These are phyloP conservation scores for Graphilbum ipis-grandicollis DNA, from an alignment of 2,329 filamentous ascomycete species.

Conservation along the genomic window DNA sequence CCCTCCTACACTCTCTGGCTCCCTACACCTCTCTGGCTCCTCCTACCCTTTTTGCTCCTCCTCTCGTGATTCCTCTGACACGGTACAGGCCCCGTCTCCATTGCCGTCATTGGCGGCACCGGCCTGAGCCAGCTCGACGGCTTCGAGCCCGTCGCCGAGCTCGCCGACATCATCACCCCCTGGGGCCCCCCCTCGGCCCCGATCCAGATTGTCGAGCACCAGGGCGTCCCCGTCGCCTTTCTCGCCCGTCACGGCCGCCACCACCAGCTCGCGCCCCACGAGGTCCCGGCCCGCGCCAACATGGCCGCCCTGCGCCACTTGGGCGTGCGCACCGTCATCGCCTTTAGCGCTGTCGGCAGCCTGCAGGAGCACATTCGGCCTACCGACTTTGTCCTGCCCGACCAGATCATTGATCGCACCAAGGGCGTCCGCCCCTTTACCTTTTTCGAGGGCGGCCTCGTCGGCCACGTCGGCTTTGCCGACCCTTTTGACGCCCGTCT, in stretches of 20 bases:
- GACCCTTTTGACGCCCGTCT: slow-evolving; percentile 80
- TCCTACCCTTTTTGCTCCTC: too few relatives aligned
- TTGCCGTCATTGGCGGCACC: slow-evolving; percentile 86
- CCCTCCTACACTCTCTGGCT: not conserved
- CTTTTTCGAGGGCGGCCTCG: slow-evolving; percentile 84
- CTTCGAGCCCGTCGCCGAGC: slow-evolving; percentile 66
- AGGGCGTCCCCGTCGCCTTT: slow-evolving; percentile 72
- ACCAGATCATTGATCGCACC: slow-evolving; percentile 93
- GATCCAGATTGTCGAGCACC: slow-evolving; percentile 80
- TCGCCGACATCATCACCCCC: slow-evolving; percentile 65
- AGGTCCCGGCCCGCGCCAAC: slow-evolving; percentile 89
- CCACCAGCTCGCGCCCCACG: slow-evolving; percentile 83
- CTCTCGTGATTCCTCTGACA: not conserved
- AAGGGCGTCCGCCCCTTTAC: slow-evolving; percentile 91
- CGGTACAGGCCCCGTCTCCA: slow-evolving; percentile 47
- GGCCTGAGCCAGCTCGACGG: slow-evolving; percentile 75
- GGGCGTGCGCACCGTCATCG: slow-evolving; percentile 79
- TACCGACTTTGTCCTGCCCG: slow-evolving; percentile 89
- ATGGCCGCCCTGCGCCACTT: slow-evolving; percentile 89
- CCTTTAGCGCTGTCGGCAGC: slow-evolving; percentile 88
- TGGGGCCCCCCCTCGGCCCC: slow-evolving; percentile 67
- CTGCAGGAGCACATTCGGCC: slow-evolving; percentile 86
- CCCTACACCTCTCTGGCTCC: not conserved
- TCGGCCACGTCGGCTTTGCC: slow-evolving; percentile 87
- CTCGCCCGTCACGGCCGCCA: slow-evolving; percentile 78